Evolutionary conservation across 2,329 filamentous ascomycete species (phyloP).

Genomic region (Aspergillus chevalieri): DNA sequence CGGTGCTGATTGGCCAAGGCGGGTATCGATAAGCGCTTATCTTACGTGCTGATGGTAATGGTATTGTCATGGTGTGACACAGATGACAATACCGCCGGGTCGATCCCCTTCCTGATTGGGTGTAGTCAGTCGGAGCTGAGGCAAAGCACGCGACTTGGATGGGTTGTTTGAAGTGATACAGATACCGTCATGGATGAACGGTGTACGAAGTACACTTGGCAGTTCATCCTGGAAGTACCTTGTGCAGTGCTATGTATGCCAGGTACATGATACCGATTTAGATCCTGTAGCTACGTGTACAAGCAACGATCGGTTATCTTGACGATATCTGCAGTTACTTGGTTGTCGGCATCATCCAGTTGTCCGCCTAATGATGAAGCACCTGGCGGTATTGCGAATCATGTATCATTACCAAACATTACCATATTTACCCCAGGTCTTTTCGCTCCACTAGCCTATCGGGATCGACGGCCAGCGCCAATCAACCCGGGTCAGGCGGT

Average conservation of each 20-base stretch:
- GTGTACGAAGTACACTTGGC: neutral
- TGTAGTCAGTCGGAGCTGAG: neutral
- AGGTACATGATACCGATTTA: neutral
- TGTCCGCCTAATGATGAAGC: conserved; percentile 1
- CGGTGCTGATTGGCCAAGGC: neutral
- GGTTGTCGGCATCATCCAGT: neutral
- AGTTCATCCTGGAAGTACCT: neutral
- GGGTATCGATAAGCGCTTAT: neutral
- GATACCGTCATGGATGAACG: neutral
- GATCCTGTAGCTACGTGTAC: neutral
- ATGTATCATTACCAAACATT: conserved; percentile 6
- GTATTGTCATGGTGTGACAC: neutral
- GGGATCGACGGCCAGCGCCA: conserved; percentile 19
- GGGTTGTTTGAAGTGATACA: neutral
- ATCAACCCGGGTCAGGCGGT: conserved; percentile 14
- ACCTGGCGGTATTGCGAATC: neutral
- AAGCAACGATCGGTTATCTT: neutral
- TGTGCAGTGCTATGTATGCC: neutral
- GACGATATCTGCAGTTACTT: too few relatives aligned
- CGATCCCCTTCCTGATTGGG: neutral
- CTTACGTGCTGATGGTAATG: neutral
- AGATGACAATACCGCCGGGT: neutral
- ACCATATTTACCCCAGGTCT: conserved; percentile 12
- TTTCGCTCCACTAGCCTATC: conserved; percentile 10
- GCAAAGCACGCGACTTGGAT: neutral